Percentiles rank a stretch among this genome's conserved stretches.
Evolutionary conservation across 2,329 filamentous ascomycete species (phyloP).

Genomic region (Trichoderma gracile): DNA sequence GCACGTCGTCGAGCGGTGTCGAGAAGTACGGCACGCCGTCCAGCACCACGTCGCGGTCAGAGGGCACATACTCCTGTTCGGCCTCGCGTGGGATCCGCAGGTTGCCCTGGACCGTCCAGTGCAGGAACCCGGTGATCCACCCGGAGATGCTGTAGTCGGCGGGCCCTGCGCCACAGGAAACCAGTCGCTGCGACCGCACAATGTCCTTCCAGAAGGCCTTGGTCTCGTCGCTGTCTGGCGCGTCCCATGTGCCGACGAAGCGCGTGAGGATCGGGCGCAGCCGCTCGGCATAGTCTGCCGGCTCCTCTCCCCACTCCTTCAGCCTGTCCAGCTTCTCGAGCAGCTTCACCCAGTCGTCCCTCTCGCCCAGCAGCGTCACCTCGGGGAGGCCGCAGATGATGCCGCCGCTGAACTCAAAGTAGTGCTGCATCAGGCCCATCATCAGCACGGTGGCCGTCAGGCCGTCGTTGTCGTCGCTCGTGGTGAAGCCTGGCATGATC

Average conservation of each 20-base stretch:
- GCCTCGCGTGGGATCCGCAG: constrained; percentile 29
- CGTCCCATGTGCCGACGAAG: constrained; percentile 49
- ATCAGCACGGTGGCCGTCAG: constrained; percentile 46
- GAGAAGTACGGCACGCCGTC: constrained; percentile 38
- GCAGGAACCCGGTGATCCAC: constrained; percentile 52
- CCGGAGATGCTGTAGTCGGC: constrained; percentile 45
- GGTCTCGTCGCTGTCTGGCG: constrained; percentile 37
- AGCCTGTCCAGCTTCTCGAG: constrained; percentile 46
- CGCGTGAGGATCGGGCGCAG: constrained; percentile 47
- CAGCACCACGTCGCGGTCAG: constrained; percentile 29
- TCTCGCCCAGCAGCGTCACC: constrained; percentile 44
- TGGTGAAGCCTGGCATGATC: constrained; percentile 47
- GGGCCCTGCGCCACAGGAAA: constrained; percentile 35
- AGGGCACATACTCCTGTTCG: constrained; percentile 5
- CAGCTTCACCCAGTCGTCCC: constrained; percentile 45
- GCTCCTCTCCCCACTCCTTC: constrained; percentile 46
- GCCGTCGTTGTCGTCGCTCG: constrained; percentile 42
- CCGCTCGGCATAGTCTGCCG: constrained; percentile 40
- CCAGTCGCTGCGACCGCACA: constrained; percentile 39
- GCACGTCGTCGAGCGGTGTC: constrained; percentile 34
- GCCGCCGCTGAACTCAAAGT: constrained; percentile 41
- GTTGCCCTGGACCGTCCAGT: constrained; percentile 44
- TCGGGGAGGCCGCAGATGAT: constrained; percentile 47
- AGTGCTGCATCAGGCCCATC: constrained; percentile 48
- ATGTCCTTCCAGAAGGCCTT: constrained; percentile 48